These are phyloP conservation scores for Stachybotrys elegans DNA, from an alignment of 2,329 filamentous ascomycete genomes.

Conservation along the genomic window DNA sequence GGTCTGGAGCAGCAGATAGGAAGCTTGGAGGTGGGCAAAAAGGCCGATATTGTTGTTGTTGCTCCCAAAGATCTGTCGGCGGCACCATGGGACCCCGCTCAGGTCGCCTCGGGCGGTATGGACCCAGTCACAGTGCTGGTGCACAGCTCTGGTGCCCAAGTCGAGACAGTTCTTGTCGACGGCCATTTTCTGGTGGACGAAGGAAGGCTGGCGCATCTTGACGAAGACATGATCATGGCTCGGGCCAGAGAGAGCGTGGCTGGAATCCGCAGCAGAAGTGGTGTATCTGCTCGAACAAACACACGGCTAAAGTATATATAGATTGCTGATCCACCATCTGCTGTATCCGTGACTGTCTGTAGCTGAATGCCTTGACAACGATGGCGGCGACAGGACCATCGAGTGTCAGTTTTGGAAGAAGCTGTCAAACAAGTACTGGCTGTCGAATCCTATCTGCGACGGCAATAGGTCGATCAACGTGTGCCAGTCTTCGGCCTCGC, in stretches of 20 bases:
- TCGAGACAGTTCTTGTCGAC: constrained; percentile 4
- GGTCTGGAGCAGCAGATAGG: constrained; percentile 34
- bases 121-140: constrained; percentile 4
- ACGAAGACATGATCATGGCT: background rate
- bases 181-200: constrained; percentile 2
- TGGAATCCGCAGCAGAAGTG: background rate
- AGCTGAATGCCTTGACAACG: too few relatives aligned
- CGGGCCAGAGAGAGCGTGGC: background rate
- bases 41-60: constrained; percentile 32
- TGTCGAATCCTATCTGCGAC: background rate
- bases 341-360: too few relatives aligned
- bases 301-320: background rate
- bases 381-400: too few relatives aligned
- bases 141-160: constrained; percentile 2
- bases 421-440: constrained; percentile 1
- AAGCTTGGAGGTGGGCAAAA: constrained; percentile 36
- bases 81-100: constrained; percentile 5
- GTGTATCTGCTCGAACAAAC: background rate
- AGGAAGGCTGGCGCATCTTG: background rate
- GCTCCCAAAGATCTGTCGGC: background rate
- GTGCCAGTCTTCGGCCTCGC: background rate
- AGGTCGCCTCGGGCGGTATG: constrained; percentile 4
- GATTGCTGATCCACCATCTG: too few relatives aligned
- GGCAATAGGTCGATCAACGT: background rate
- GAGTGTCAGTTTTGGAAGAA: background rate